Conservation (phyloP, 2,329 filamentous ascomycete species). For the Calonectria pauciramosa region DNA sequence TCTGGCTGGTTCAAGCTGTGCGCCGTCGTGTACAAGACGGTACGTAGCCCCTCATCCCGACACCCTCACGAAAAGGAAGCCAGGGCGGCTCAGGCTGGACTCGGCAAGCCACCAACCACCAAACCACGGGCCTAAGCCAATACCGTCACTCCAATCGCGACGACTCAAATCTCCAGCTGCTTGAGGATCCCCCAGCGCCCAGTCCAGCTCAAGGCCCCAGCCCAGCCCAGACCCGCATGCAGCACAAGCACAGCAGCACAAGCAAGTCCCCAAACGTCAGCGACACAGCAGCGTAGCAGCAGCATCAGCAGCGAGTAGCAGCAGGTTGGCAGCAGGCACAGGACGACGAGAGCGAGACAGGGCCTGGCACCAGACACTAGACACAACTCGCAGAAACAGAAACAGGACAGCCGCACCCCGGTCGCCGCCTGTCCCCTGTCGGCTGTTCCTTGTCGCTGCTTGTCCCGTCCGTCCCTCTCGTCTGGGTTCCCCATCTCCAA, state of each 20-base stretch:
- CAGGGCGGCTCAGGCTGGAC: conserved; percentile 2
- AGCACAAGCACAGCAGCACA: not conserved
- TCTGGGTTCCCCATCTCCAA: conserved; percentile 8
- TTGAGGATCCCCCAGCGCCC: not conserved
- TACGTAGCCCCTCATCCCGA: not conserved
- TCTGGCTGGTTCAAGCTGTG: not conserved
- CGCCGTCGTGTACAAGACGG: not conserved
- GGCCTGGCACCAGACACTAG: conserved; percentile 2
- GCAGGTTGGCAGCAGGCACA: not conserved
- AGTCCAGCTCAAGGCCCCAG: not conserved
- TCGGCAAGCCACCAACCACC: not conserved
- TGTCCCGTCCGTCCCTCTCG: conserved; percentile 7
- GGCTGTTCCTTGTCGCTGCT: conserved; percentile 2
- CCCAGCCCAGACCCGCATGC: not conserved
- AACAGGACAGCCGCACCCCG: conserved; percentile 6
- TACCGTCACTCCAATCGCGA: not conserved
- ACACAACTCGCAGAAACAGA: not conserved
- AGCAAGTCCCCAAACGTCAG: not conserved
- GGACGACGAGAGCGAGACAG: not conserved
- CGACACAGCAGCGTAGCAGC: not conserved
- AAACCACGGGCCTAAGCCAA: not conserved
- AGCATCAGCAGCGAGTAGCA: not conserved
- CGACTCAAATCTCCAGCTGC: not conserved
- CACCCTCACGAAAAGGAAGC: not conserved
- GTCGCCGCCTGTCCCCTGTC: not conserved